Conservation (phyloP, 225 moss, liverwort and hornwort genomes). For the Antitrichia curtipendula region DNA sequence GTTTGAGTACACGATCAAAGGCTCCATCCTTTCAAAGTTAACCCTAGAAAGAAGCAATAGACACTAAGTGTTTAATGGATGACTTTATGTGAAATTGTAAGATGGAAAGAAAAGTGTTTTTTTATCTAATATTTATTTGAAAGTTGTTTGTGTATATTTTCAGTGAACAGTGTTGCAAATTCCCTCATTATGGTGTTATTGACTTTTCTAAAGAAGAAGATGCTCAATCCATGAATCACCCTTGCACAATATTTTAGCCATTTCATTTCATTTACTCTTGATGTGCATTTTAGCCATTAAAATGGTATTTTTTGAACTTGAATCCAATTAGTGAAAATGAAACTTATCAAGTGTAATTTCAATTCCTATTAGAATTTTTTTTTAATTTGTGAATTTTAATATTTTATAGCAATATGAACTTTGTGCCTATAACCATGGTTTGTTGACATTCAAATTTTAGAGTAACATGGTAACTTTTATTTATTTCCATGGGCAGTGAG, state of each 20-base stretch:
- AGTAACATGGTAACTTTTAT: rapidly evolving
- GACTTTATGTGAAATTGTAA: rapidly evolving
- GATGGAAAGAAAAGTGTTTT: neutral
- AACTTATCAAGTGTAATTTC: neutral
- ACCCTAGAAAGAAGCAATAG: rapidly evolving
- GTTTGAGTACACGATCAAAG: rapidly evolving
- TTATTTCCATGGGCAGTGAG: too few species aligned
- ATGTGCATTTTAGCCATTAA: neutral
- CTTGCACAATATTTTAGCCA: neutral
- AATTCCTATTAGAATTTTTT: neutral
- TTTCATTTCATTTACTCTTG: neutral
- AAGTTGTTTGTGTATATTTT: neutral
- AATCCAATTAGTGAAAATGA: too few species aligned
- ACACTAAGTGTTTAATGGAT: too few species aligned
- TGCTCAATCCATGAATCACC: rapidly evolving
- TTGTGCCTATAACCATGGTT: neutral
- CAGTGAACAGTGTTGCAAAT: neutral
- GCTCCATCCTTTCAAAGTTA: neutral
- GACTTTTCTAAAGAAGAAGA: neutral
- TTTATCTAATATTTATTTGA: neutral
- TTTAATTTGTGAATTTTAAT: neutral
- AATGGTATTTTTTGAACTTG: too few species aligned
- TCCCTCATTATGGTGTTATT: neutral
- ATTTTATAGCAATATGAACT: neutral
- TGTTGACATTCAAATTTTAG: too few species aligned